Evolutionary conservation across 106 monocot species (phyloP).

Genomic region (Phalaenopsis aphrodite): DNA sequence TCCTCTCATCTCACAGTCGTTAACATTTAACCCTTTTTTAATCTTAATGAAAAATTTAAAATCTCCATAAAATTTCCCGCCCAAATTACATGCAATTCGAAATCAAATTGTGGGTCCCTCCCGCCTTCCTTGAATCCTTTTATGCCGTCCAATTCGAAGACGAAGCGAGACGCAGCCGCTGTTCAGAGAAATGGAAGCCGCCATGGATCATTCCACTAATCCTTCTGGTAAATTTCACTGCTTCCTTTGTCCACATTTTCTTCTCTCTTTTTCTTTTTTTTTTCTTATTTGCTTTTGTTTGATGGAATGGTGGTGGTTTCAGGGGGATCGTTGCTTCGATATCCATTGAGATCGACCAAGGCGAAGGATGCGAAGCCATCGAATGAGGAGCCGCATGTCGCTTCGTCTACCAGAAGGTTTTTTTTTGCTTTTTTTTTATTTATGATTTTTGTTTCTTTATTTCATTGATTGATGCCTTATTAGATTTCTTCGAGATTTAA

Average conservation of each 20-base stretch:
- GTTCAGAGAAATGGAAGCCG: background rate
- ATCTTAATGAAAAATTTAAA: background rate
- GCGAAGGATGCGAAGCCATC: conserved; percentile 16
- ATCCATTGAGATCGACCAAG: conserved; percentile 35
- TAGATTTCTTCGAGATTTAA: no score
- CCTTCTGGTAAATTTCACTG: background rate
- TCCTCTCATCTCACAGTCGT: no score
- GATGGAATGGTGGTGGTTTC: background rate
- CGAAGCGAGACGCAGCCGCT: background rate
- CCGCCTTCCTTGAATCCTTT: background rate
- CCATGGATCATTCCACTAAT: background rate
- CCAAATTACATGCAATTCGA: background rate
- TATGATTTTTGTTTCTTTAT: no score
- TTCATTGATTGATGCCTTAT: no score
- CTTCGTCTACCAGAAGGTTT: conserved; percentile 15
- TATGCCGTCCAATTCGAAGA: background rate
- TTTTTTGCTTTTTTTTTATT: background rate
- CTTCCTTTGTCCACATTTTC: background rate
- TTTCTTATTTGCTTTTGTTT: background rate
- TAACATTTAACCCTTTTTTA: no score
- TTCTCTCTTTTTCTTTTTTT: background rate
- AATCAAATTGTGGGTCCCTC: background rate
- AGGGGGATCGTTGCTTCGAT: conserved; percentile 28
- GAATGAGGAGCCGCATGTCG: background rate
- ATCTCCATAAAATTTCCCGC: background rate